Evolutionary conservation across 805 yeast genomes (phyloP), one percentile per base, ranked within the genome.

Genomic region (Candida orba): DNA sequence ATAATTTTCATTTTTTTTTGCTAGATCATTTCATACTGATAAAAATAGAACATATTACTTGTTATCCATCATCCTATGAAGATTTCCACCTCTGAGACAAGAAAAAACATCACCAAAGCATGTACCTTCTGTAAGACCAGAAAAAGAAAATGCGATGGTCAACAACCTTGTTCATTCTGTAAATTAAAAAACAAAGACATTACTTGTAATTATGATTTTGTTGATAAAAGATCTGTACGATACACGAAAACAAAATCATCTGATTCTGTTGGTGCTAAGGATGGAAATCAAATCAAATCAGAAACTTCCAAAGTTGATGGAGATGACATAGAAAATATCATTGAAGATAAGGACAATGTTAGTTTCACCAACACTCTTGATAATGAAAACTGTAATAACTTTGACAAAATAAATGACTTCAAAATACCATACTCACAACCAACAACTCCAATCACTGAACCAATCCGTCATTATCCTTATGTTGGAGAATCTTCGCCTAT

Each of bases 51-150:
- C 5, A 20, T 20, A 20, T 20, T 5, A 20, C 5, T 20, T 20
- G 22, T 20, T 20, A 20, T 20, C 22, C 5, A 20, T 4, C 22
- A 20, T 20, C 22, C 4, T 20, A 27, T 27, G 29, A 27, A 27
- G 29, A 12, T 27, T 27, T 27, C 29, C 12, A 27, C 14, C 14
- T 8, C 29, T 27, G 41, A 24, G 24, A 39, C 46, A n/a, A 23
- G 66, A 27, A 64, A 66, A 44, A 67, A 69, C 44, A 67, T 67
- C 18, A 59, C 71, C 8, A 58, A 63, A 44, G 74, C 74, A 13
- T 69, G 74, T 46, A 70, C 67, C 48, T 56, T 59, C 39, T 69
- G 74, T 54, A 67, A 67, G 52, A 57, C 59, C 30, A 47, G 71
- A 33, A 69, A 69, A 52, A 59, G 47, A 25, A 52, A 45, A 44